Conservation (phyloP, 2,329 filamentous ascomycete species). For the Phialemonium atrogriseum region DNA sequence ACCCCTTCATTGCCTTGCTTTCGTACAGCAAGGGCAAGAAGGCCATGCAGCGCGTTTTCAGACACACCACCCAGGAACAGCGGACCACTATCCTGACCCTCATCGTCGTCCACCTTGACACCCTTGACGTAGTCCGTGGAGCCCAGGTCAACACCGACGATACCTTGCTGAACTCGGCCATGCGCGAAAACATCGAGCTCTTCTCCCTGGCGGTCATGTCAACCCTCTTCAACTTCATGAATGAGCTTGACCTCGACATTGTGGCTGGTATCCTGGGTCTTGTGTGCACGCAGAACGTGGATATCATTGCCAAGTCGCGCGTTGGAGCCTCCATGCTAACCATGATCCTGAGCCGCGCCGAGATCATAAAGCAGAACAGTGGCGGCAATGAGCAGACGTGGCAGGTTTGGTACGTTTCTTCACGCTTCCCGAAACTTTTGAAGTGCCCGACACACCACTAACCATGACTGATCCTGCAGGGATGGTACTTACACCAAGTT, state of each 20-base stretch:
- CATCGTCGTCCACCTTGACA: conserved; percentile 88
- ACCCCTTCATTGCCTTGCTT: conserved; percentile 94
- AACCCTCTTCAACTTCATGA: conserved; percentile 80
- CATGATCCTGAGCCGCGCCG: conserved; percentile 87
- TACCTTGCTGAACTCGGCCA: conserved; percentile 59
- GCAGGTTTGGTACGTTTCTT: conserved; percentile 63
- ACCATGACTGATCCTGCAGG: conserved; percentile 39
- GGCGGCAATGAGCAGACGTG: conserved; percentile 63
- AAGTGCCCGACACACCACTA: conserved; percentile 16
- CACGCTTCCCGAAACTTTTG: background rate
- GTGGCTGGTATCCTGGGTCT: conserved; percentile 84
- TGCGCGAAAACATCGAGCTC: conserved; percentile 86
- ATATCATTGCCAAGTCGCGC: conserved; percentile 75
- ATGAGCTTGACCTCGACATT: conserved; percentile 83
- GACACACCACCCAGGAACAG: conserved; percentile 85
- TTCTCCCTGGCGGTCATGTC: conserved; percentile 87
- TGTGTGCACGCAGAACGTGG: conserved; percentile 75
- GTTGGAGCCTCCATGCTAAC: conserved; percentile 86
- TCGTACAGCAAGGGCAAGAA: conserved; percentile 96
- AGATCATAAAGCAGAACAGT: conserved; percentile 80
- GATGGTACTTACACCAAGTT: conserved; percentile 73
- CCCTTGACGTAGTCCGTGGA: conserved; percentile 79
- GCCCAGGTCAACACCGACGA: conserved; percentile 70
- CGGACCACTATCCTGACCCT: conserved; percentile 93
- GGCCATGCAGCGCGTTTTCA: conserved; percentile 88